Conservation (phyloP, 2,329 filamentous ascomycete species). For the Paracoccidioides brasiliensis region DNA sequence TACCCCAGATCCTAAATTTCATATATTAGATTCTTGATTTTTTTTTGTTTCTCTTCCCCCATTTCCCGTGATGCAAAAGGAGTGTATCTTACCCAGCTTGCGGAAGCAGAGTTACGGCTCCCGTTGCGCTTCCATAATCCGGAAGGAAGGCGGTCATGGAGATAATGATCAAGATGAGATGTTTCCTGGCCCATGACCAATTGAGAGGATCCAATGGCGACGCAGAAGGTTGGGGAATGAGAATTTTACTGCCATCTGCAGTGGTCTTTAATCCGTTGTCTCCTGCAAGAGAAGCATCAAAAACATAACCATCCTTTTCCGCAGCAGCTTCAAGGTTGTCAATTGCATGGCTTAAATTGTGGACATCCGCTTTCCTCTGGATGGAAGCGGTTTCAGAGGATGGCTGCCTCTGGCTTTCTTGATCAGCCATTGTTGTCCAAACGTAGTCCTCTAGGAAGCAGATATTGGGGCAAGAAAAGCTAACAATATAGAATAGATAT, state of each 20-base stretch:
- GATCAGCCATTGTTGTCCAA: background rate
- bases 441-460: background rate
- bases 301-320: slow-evolving; percentile 19
- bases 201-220: slow-evolving; percentile 28
- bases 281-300: slow-evolving; percentile 17
- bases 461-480: background rate
- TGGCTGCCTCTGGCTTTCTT: background rate
- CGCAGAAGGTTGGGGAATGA: slow-evolving; percentile 26
- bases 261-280: slow-evolving; percentile 19
- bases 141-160: slow-evolving; percentile 27
- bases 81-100: slow-evolving; percentile 21
- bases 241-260: slow-evolving; percentile 22
- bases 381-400: background rate
- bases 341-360: background rate
- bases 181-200: slow-evolving; percentile 23
- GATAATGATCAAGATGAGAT: slow-evolving; percentile 27
- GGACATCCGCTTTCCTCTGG: background rate
- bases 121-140: slow-evolving; percentile 32
- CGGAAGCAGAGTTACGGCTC: slow-evolving; percentile 28
- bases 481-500: background rate
- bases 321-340: background rate
- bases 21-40: background rate
- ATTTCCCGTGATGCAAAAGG: background rate
- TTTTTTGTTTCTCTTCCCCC: background rate
- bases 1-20: slow-evolving; percentile 21